Evolutionary conservation across 208 protist genomes (phyloP).

Genomic region (Herpetomonas tarakana): DNA sequence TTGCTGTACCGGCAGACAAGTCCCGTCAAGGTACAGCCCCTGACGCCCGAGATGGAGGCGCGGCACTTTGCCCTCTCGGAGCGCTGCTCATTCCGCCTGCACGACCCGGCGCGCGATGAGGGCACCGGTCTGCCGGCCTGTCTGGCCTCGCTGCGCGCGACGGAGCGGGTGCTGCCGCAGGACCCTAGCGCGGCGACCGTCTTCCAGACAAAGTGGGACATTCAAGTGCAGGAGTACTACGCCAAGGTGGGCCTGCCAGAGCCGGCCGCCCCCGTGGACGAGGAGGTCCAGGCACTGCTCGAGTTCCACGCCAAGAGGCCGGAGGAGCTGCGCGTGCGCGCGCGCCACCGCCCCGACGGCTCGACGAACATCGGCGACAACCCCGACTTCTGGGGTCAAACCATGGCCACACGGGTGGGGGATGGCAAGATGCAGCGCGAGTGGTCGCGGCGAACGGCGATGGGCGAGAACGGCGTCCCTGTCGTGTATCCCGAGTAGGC

Average conservation of each 20-base stretch:
- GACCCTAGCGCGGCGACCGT: slow-evolving; percentile 75
- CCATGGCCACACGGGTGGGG: slow-evolving; percentile 40
- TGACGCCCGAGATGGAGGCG: slow-evolving; percentile 37
- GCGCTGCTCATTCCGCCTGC: slow-evolving; percentile 68
- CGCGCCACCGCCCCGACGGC: slow-evolving; percentile 81
- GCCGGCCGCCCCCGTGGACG: slow-evolving; percentile 70
- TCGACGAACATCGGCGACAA: slow-evolving; percentile 83
- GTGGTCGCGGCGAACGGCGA: slow-evolving; percentile 77
- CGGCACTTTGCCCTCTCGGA: slow-evolving; percentile 36
- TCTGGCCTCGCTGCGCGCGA: slow-evolving; percentile 34
- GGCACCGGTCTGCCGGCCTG: slow-evolving; percentile 14
- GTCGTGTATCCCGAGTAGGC: slow-evolving; percentile 50
- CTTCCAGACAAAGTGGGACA: slow-evolving; percentile 92
- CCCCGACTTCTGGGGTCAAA: slow-evolving; percentile 74
- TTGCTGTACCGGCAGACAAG: slow-evolving; percentile 71
- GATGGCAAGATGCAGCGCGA: slow-evolving; percentile 71
- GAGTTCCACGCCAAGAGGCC: slow-evolving; percentile 67
- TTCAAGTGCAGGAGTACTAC: slow-evolving; percentile 92
- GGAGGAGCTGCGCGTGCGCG: slow-evolving; percentile 69
- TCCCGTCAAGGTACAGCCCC: slow-evolving; percentile 25
- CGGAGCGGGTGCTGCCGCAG: slow-evolving; percentile 46
- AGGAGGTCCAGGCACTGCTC: slow-evolving; percentile 75
- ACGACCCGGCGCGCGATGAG: slow-evolving; percentile 21
- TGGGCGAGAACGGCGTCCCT: slow-evolving; percentile 63
- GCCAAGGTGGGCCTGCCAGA: slow-evolving; percentile 62